Percentiles rank a stretch among this genome's conserved stretches.
Conservation (phyloP, 1,139 yeast species). For the Lodderomyces oxycetoniae region DNA sequence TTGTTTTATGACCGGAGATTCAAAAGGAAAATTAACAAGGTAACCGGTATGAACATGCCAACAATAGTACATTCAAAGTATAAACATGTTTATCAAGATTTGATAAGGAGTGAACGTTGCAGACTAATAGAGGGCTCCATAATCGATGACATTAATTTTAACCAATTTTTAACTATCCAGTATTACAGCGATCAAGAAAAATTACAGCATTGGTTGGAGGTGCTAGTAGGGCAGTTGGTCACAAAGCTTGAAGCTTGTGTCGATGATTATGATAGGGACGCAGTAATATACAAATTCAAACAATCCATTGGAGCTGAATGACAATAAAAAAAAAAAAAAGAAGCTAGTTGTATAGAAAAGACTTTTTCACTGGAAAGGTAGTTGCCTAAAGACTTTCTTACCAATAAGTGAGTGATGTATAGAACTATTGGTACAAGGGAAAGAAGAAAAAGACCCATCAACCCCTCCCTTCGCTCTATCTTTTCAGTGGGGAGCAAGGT, state of each 20-base stretch:
- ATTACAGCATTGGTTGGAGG: slow-evolving; percentile 18
- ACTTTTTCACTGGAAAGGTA: too few species aligned
- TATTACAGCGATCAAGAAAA: slow-evolving; percentile 10
- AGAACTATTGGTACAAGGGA: too few species aligned
- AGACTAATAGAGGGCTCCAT: too few species aligned
- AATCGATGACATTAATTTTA: slow-evolving; percentile 12
- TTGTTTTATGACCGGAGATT: slow-evolving; percentile 19
- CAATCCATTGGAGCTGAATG: too few species aligned
- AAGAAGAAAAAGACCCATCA: too few species aligned
- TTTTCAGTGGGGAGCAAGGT: too few species aligned
- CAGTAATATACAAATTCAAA: slow-evolving; percentile 1
- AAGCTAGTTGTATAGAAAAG: background rate
- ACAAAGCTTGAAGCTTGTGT: slow-evolving; percentile 3
- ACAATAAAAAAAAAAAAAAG: background rate
- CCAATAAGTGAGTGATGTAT: too few species aligned
- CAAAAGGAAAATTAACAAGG: slow-evolving; percentile 14
- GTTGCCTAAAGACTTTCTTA: too few species aligned
- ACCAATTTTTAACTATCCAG: slow-evolving; percentile 22
- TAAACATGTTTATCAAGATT: slow-evolving; percentile 7
- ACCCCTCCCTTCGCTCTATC: too few species aligned
- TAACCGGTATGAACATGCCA: slow-evolving; percentile 8
- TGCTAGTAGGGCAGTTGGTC: slow-evolving; percentile 1
- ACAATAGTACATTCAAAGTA: slow-evolving; percentile 10
- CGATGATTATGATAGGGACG: slow-evolving; percentile 2
- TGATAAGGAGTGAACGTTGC: too few species aligned